Evolutionary conservation across 2,329 filamentous ascomycete species (phyloP).

Genomic region (Macroventuria anomochaeta): DNA sequence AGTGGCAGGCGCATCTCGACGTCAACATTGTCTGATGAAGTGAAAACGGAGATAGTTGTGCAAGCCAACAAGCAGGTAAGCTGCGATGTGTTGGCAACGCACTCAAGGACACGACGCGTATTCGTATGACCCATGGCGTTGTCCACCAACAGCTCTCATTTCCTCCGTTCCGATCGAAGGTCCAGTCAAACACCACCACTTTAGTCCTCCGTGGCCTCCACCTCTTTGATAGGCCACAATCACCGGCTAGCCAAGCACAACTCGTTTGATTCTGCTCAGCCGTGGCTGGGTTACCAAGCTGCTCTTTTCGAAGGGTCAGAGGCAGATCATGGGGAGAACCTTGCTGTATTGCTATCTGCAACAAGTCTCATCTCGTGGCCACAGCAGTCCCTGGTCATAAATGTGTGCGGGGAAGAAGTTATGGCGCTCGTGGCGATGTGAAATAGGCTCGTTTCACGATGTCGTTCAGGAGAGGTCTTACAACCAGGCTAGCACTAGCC

Average conservation of each 20-base stretch:
- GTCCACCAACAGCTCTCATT: conserved; percentile 4
- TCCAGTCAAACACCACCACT: conserved; percentile 1
- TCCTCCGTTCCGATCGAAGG: conserved; percentile 1
- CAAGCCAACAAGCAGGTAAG: not conserved
- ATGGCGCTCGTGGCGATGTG: conserved; percentile 8
- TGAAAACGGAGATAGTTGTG: not conserved
- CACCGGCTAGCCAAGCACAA: conserved; percentile 4
- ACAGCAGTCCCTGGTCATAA: conserved; percentile 10
- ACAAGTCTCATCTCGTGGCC: conserved; percentile 2
- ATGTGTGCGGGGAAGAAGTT: conserved; percentile 1
- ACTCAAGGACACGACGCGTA: not conserved
- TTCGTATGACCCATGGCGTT: conserved; percentile 2
- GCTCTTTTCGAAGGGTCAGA: conserved; percentile 2
- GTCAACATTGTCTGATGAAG: not conserved
- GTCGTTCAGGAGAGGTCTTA: conserved; percentile 10
- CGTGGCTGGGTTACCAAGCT: conserved; percentile 8
- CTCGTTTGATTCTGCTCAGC: conserved; percentile 6
- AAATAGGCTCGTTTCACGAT: conserved; percentile 10
- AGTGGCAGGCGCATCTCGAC: no score
- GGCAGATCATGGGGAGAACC: conserved; percentile 8
- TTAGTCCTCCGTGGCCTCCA: not conserved
- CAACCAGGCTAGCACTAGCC: conserved; percentile 8
- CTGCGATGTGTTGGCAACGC: conserved; percentile 1
- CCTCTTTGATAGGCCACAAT: conserved; percentile 5
- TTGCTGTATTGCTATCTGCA: conserved; percentile 5